Evolutionary conservation across 73 alveolate species (phyloP), one percentile per base, ranked within the genome.

Genomic region (Uronychia binucleata): DNA sequence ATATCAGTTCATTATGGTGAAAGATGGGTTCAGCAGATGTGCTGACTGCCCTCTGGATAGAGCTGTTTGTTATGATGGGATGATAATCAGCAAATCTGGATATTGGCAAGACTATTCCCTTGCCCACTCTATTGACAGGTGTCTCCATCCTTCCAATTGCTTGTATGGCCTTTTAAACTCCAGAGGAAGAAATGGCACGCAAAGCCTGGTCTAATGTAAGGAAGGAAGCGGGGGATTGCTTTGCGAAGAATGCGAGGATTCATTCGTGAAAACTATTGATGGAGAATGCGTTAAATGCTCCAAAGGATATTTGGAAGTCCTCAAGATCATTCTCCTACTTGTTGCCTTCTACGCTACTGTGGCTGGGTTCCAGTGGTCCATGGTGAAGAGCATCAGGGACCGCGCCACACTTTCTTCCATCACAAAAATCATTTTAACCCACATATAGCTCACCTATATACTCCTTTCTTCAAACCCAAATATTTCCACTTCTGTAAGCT

Each of bases 301-400:
- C 19, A 11, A 5, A 46, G 19, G n/a, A 11, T 5, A 19, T 5
- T 5, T 5, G 19, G 67, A 46, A 46, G 19, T 46, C n/a, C 67
- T 46, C 19, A 19, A 46, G 19, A 83, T 83, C 81, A 26, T 28
- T 91, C 94, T 34, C n/a, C 76, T 30, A 67, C 25, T 34, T 34
- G 77, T 31, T 60, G 84, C 31, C 30, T 83, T 34, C 80, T 81
- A 28, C 86, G 67, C 59, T 67, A 89, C 83, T 89, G 91, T 84
- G 94, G 91, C 19, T 11, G n/a, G 5, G n/a, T 46, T 46, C 67
- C 5, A 46, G 19, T 46, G 67, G 67, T 46, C 67, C 67, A 46
- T 46, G 67, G 19, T 11, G 19, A 46, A 46, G 67, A 46, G 67
- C 67, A 46, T 46, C 19, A 19, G 19, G 5, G 67, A 46, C 67